These are phyloP conservation scores for Eurotiales sp. DNA, from an alignment of 2,329 filamentous ascomycete species.

Conservation along the genomic window DNA sequence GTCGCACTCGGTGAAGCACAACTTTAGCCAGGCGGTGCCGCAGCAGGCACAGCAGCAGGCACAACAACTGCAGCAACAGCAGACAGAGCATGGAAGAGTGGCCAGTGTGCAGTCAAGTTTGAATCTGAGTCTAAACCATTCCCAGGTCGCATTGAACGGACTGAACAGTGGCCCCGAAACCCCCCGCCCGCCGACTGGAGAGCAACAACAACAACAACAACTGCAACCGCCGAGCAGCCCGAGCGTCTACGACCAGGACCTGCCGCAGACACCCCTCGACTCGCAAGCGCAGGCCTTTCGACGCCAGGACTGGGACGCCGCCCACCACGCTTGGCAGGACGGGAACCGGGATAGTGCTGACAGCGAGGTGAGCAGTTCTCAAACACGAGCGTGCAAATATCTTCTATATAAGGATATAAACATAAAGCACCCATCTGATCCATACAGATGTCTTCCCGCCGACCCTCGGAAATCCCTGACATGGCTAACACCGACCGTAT, in stretches of 20 bases:
- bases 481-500: conserved; percentile 8
- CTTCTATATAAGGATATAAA: too few species aligned
- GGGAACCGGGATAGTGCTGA: conserved; percentile 19
- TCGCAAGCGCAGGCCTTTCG: conserved; percentile 20
- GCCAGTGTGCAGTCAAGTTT: neutral
- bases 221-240: conserved; percentile 10
- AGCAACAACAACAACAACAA: conserved; percentile 1
- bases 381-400: too few species aligned
- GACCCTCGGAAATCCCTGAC: too few species aligned
- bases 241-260: neutral
- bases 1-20: conserved; percentile 11
- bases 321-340: conserved; percentile 18
- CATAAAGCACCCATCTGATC: too few species aligned
- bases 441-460: too few species aligned
- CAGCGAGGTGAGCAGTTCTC: conserved; percentile 20
- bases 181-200: too few species aligned
- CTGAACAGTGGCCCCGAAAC: too few species aligned
- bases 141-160: too few species aligned
- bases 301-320: conserved; percentile 19
- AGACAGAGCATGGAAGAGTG: conserved; percentile 3
- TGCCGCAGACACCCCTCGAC: conserved; percentile 14
- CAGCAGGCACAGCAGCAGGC: neutral
- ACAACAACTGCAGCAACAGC: neutral
- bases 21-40: conserved; percentile 3
- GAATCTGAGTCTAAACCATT: too few species aligned